Evolutionary conservation across 805 yeast species (phyloP).

Genomic region (Torulaspora quercuum): DNA sequence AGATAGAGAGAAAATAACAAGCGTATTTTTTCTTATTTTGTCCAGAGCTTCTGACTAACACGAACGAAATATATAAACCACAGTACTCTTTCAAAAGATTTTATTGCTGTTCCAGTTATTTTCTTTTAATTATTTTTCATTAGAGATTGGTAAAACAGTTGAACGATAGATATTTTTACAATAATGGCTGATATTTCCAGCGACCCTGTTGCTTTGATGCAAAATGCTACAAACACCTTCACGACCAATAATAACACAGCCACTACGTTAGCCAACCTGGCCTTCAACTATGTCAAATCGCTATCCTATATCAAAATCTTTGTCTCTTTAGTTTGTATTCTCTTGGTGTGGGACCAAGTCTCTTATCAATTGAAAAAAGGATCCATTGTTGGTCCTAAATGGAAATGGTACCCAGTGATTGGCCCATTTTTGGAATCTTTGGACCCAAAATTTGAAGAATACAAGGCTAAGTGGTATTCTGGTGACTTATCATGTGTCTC

Average conservation of each 20-base stretch:
- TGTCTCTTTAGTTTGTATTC: conserved; percentile 45
- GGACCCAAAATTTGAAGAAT: conserved; percentile 94
- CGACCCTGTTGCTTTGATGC: conserved; percentile 13
- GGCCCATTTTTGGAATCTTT: conserved; percentile 94
- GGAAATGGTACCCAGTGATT: conserved; percentile 88
- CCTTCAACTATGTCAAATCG: conserved; percentile 20
- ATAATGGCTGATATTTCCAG: conserved; percentile 16
- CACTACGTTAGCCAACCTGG: conserved; percentile 3
- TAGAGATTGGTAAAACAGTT: too few species aligned
- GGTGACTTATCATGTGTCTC: conserved; percentile 96
- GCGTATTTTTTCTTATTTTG: too few species aligned
- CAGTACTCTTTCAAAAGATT: too few species aligned
- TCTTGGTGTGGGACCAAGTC: conserved; percentile 68
- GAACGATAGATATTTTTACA: too few species aligned
- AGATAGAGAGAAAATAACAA: conserved; percentile 1
- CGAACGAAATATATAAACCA: too few species aligned
- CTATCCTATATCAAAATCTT: conserved; percentile 55
- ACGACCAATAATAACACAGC: conserved; percentile 2
- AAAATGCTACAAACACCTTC: conserved; percentile 10
- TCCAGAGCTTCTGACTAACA: too few species aligned
- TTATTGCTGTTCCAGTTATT: too few species aligned
- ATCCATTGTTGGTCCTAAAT: conserved; percentile 81
- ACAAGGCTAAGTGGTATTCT: conserved; percentile 87
- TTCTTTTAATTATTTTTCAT: too few species aligned
- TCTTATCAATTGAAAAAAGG: conserved; percentile 80